Conservation (phyloP, 352 stramenopile genomes). For the Aphanomyces astaci region DNA sequence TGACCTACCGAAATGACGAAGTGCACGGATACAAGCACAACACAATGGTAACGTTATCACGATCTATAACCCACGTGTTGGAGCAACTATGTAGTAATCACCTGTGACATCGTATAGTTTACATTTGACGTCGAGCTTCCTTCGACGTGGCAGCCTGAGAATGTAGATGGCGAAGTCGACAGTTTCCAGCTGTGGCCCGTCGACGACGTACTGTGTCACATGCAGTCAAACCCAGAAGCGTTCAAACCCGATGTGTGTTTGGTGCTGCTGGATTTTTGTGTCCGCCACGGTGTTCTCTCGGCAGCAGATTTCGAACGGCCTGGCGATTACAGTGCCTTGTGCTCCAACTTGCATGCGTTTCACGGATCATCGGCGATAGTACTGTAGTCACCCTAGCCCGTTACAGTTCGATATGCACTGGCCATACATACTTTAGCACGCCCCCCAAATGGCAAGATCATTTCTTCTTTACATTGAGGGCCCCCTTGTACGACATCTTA, state of each 20-base stretch:
- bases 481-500: background rate
- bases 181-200: conserved; percentile 48
- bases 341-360: background rate
- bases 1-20: conserved; percentile 51
- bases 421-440: no score
- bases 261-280: conserved; percentile 53
- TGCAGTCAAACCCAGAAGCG: conserved; percentile 38
- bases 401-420: no score
- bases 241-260: conserved; percentile 72
- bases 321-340: conserved; percentile 28
- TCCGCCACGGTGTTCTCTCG: conserved; percentile 58
- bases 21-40: conserved; percentile 51
- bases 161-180: conserved; percentile 55
- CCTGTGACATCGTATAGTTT: no score
- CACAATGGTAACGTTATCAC: conserved; percentile 38
- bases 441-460: no score
- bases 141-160: conserved; percentile 30
- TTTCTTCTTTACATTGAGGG: no score
- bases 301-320: conserved; percentile 35
- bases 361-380: no score
- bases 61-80: no score
- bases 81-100: no score
- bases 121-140: conserved; percentile 58
- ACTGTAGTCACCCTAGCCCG: no score
- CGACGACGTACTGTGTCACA: conserved; percentile 28